A percentile compares a stretch with the other conserved stretches of the same genome.
Evolutionary conservation across 139 green algal genomes (phyloP).

Genomic region (Haematococcus sp.): DNA sequence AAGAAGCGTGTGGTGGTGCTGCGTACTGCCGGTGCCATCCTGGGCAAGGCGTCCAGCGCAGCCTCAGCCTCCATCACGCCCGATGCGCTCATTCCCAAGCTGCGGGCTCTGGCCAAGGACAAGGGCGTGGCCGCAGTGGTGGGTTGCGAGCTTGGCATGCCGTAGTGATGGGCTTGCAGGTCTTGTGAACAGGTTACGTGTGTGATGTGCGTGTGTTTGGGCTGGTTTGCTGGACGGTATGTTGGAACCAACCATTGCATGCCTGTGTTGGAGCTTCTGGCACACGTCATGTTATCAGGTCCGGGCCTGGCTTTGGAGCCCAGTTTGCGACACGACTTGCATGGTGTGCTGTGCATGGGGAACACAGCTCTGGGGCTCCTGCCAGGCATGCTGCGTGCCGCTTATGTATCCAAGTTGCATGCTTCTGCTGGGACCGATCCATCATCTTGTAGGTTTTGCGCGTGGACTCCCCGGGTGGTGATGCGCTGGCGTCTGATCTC

Average conservation of each 20-base stretch:
- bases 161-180: too few species aligned
- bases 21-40: constrained; percentile 70
- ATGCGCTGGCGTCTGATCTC: constrained; percentile 90
- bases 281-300: too few species aligned
- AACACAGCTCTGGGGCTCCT: too few species aligned
- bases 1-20: constrained; percentile 84
- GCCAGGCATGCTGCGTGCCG: too few species aligned
- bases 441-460: constrained; percentile 68
- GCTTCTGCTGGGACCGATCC: too few species aligned
- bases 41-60: constrained; percentile 32
- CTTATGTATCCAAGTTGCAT: too few species aligned
- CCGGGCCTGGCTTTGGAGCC: too few species aligned
- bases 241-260: too few species aligned
- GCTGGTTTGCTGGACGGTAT: background rate
- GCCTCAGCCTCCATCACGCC: constrained; percentile 41
- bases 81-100: constrained; percentile 47
- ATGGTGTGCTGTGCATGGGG: too few species aligned
- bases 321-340: too few species aligned
- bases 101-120: constrained; percentile 48
- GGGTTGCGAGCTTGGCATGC: background rate
- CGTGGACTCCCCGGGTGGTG: constrained; percentile 83
- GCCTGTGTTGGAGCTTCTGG: too few species aligned
- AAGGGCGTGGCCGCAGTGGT: constrained; percentile 34
- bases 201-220: background rate
- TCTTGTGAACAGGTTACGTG: too few species aligned